Conservation (phyloP, 176 grass and related monocot species). For the Carex myosuroides region DNA sequence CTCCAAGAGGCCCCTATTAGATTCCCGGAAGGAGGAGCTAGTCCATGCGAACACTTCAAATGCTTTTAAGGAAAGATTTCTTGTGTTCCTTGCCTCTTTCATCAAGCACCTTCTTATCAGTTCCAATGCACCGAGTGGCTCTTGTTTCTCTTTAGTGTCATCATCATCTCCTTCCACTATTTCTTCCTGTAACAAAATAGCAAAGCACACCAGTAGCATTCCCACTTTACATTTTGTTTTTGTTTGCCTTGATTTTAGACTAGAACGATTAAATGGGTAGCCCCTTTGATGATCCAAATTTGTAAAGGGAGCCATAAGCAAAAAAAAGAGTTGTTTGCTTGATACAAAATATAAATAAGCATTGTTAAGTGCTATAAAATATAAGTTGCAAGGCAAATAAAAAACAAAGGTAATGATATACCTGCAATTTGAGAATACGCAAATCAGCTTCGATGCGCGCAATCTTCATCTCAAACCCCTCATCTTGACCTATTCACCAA, state of each 20-base stretch:
- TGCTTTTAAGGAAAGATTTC: conserved; percentile 72
- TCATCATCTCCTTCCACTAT: conserved; percentile 50
- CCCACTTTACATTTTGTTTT: neutral
- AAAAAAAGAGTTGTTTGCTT: neutral
- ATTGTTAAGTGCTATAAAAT: neutral
- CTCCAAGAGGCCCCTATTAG: conserved; percentile 69
- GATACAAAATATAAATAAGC: neutral
- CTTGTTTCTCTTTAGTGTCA: conserved; percentile 12
- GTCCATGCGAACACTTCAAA: conserved; percentile 89
- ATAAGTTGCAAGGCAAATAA: neutral
- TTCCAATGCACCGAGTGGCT: conserved; percentile 54
- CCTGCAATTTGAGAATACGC: conserved; percentile 92
- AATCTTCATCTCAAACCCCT: conserved; percentile 56
- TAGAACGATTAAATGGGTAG: neutral
- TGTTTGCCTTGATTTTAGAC: neutral
- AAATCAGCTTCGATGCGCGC: conserved; percentile 73
- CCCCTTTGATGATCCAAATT: neutral
- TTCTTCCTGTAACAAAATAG: conserved; percentile 59
- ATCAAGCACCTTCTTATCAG: conserved; percentile 76
- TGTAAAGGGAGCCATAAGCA: neutral
- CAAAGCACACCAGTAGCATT: neutral
- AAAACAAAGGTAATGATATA: conserved; percentile 17
- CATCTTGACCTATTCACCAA: conserved; percentile 52
- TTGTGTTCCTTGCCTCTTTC: conserved; percentile 17
- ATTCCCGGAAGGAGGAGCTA: conserved; percentile 65